A percentile compares a stretch with the other conserved stretches of the same genome.
Conservation (phyloP, 257 asterid genomes). For the Ligustrum vulgare region DNA sequence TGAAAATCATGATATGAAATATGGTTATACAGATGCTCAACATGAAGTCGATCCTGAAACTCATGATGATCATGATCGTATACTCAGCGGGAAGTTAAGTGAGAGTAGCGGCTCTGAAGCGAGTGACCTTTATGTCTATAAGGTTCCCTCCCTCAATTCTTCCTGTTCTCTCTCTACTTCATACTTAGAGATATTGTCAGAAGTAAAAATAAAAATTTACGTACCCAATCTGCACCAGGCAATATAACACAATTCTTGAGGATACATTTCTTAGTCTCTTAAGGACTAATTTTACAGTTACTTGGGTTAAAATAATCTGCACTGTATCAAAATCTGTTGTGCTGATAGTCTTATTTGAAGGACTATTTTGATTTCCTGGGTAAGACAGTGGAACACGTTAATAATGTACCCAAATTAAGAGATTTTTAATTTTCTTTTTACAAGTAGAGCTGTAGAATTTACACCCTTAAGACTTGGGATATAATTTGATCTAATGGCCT, state of each 20-base stretch:
- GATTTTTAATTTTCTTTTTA: not conserved
- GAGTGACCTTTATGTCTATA: slow-evolving; percentile 84
- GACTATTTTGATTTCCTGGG: not conserved
- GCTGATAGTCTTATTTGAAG: not conserved
- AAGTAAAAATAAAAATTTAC: not conserved
- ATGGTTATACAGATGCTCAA: slow-evolving; percentile 89
- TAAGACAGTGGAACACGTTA: not conserved
- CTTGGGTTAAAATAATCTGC: not conserved
- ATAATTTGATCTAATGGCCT: not conserved
- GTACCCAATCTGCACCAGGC: not conserved
- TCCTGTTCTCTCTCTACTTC: slow-evolving; percentile 11
- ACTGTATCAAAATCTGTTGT: not conserved
- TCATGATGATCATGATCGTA: slow-evolving; percentile 68
- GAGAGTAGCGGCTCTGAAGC: slow-evolving; percentile 90
- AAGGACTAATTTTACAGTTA: not conserved
- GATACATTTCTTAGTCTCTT: not conserved
- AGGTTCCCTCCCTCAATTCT: slow-evolving; percentile 50
- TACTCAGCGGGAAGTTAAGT: slow-evolving; percentile 82
- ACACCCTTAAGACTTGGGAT: not conserved
- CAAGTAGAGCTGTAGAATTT: not conserved
- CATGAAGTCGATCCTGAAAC: slow-evolving; percentile 73
- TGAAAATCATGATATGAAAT: slow-evolving; percentile 55
- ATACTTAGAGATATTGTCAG: not conserved
- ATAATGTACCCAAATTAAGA: not conserved
- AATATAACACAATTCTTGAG: not conserved